A percentile compares a stretch with the other conserved stretches of the same genome.
phyloP scores from a whole-genome alignment of 2,329 filamentous ascomycete genomes.

The Pezicula neosporulosa region DNA sequence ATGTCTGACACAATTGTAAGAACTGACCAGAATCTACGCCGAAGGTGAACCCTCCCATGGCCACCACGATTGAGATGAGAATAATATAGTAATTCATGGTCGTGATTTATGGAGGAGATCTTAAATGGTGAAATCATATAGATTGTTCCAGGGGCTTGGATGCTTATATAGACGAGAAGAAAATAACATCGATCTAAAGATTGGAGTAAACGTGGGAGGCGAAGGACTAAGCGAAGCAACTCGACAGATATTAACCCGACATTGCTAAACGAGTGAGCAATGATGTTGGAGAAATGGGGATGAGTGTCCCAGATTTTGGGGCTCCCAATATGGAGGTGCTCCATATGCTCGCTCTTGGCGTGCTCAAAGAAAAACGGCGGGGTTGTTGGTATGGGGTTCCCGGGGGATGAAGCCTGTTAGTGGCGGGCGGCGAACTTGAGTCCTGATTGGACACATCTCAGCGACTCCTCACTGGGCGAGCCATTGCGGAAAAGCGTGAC shows the following conservation, averaged over 20 bases:
- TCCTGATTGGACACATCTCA: neutral
- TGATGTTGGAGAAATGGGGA: neutral
- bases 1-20: neutral
- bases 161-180: neutral
- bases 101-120: neutral
- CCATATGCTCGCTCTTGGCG: no score
- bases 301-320: neutral
- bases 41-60: constrained; percentile 21
- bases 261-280: neutral
- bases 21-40: constrained; percentile 11
- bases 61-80: constrained; percentile 16
- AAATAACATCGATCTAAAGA: no score
- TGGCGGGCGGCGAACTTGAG: neutral
- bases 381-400: neutral
- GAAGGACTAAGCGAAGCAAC: neutral
- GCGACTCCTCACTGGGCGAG: neutral
- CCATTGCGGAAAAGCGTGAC: no score
- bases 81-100: constrained; percentile 16
- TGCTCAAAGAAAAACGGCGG: neutral
- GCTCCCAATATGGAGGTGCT: no score
- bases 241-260: neutral
- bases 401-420: neutral
- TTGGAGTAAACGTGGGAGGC: no score
- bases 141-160: neutral
- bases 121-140: neutral